phyloP scores from a whole-genome alignment of 129 eudicot species.

The Helianthus tuberosus region DNA sequence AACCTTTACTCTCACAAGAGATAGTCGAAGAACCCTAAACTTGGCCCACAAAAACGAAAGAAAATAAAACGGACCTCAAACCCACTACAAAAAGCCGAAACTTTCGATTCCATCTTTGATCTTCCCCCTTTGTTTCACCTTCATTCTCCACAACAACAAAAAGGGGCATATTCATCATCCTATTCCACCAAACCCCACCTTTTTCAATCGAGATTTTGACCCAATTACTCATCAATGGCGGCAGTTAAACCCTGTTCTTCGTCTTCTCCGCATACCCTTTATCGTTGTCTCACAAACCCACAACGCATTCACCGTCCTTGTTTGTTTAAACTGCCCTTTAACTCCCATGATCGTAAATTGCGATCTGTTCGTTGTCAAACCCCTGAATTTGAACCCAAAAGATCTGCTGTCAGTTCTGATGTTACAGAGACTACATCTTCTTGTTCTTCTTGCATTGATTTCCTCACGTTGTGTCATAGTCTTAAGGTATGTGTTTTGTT shows the following conservation, averaged over 20 bases:
- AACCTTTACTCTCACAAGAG: too few species aligned
- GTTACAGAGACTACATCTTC: slow-evolving; percentile 35
- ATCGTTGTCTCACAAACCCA: slow-evolving; percentile 5
- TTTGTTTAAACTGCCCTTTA: slow-evolving; percentile 43
- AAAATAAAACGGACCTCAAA: slow-evolving; percentile 7
- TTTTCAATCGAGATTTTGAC: slow-evolving; percentile 14
- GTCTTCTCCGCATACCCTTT: slow-evolving; percentile 33
- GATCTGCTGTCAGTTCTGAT: slow-evolving; percentile 25
- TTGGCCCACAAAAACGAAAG: slow-evolving; percentile 5
- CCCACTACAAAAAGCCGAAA: neutral
- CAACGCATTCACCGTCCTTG: slow-evolving; percentile 35
- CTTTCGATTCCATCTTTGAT: slow-evolving; percentile 15
- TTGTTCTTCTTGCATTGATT: slow-evolving; percentile 66
- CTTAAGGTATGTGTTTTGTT: slow-evolving; percentile 26
- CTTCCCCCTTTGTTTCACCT: too few species aligned
- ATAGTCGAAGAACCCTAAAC: neutral
- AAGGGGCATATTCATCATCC: slow-evolving; percentile 27
- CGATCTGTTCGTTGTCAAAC: slow-evolving; percentile 47
- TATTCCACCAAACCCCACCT: slow-evolving; percentile 11
- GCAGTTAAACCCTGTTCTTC: slow-evolving; percentile 42
- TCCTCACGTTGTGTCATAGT: slow-evolving; percentile 81
- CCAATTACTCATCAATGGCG: slow-evolving; percentile 48
- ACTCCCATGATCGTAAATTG: slow-evolving; percentile 42
- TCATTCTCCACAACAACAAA: slow-evolving; percentile 22
- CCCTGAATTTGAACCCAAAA: slow-evolving; percentile 46